Evolutionary conservation across 2,329 filamentous ascomycete species (phyloP).

Genomic region (Epichloe sibirici): DNA sequence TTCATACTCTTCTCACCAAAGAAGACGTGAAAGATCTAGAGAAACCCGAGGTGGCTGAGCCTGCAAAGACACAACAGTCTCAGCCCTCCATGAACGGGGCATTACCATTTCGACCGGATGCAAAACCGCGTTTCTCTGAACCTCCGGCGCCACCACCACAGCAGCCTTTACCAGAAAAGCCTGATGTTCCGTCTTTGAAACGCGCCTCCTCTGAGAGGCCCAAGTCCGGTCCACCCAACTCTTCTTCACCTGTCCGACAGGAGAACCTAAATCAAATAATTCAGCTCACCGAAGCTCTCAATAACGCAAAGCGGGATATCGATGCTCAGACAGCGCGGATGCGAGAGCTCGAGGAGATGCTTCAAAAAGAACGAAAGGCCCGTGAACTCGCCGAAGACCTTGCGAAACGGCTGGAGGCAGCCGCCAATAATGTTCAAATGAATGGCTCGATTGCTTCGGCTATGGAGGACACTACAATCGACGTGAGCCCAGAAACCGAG

Average conservation of each 20-base stretch:
- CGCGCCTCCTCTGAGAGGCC: slow-evolving; percentile 65
- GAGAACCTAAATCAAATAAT: slow-evolving; percentile 62
- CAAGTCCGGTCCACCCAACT: slow-evolving; percentile 39
- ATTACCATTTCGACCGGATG: slow-evolving; percentile 52
- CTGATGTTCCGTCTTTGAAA: slow-evolving; percentile 65
- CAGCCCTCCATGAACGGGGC: slow-evolving; percentile 39
- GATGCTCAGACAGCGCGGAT: slow-evolving; percentile 71
- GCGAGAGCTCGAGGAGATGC: slow-evolving; percentile 60
- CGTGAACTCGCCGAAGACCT: slow-evolving; percentile 76
- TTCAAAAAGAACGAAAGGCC: slow-evolving; percentile 69
- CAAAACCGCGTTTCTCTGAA: slow-evolving; percentile 78
- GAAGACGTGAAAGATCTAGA: slow-evolving; percentile 51
- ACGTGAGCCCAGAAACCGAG: slow-evolving; percentile 11
- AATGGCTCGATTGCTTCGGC: slow-evolving; percentile 16
- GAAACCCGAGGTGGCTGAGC: slow-evolving; percentile 36
- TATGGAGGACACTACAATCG: slow-evolving; percentile 13
- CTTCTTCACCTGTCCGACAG: slow-evolving; percentile 43
- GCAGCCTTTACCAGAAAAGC: slow-evolving; percentile 87
- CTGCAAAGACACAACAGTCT: slow-evolving; percentile 32
- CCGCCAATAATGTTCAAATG: slow-evolving; percentile 23
- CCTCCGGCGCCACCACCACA: slow-evolving; percentile 88
- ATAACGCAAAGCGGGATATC: slow-evolving; percentile 73
- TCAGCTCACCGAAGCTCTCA: slow-evolving; percentile 73
- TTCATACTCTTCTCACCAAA: slow-evolving; percentile 63
- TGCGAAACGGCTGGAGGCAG: slow-evolving; percentile 56